phyloP scores from a whole-genome alignment of 2,329 filamentous ascomycete species.

The Neophaeococcomyces mojaviensis region DNA sequence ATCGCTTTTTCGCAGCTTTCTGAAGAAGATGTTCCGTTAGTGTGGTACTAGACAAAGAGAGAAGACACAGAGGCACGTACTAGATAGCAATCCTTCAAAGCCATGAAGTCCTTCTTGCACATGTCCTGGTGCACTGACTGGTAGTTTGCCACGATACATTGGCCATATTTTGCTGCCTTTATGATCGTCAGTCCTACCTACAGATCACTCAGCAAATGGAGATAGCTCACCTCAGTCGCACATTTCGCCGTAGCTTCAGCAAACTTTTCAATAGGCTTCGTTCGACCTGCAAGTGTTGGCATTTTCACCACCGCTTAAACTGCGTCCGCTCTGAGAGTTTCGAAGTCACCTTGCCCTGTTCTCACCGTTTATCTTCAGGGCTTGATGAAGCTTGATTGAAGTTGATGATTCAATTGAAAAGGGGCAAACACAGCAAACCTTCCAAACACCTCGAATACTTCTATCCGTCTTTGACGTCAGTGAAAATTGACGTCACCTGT shows the following conservation, averaged over 20 bases:
- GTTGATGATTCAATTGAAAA: too few relatives aligned
- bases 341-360: neutral
- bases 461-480: too few relatives aligned
- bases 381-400: too few relatives aligned
- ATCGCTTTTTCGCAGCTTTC: constrained; percentile 45
- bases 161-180: constrained; percentile 78
- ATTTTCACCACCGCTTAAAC: constrained; percentile 7
- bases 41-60: constrained; percentile 72
- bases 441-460: too few relatives aligned
- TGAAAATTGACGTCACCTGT: too few relatives aligned
- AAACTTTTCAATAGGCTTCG: constrained; percentile 61
- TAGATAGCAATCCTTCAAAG: constrained; percentile 77
- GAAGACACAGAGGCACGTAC: constrained; percentile 40
- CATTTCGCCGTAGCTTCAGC: constrained; percentile 60
- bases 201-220: constrained; percentile 12
- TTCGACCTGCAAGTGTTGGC: constrained; percentile 41
- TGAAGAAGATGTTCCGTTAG: constrained; percentile 21
- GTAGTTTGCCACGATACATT: constrained; percentile 85
- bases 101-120: constrained; percentile 77
- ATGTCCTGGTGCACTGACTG: constrained; percentile 86
- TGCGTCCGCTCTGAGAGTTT: neutral
- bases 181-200: neutral
- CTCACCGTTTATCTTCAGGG: neutral
- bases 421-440: too few relatives aligned
- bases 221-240: constrained; percentile 51